Evolutionary conservation across 768 basidiomycete species (phyloP), one percentile per base, ranked within the genome.

Genomic region (Kwoniella botswanensis): DNA sequence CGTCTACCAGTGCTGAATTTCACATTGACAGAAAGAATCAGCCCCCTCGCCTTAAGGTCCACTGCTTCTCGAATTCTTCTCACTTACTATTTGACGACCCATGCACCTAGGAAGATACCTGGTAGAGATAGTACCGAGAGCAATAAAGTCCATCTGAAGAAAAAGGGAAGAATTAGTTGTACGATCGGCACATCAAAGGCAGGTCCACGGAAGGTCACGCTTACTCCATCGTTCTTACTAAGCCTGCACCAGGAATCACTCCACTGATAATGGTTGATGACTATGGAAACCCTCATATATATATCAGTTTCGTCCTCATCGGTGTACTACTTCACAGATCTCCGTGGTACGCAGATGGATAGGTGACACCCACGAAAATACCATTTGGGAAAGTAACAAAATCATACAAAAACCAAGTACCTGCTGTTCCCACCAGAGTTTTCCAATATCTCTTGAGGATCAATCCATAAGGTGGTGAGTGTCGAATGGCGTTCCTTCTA

Each of bases 361-460:
- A 50, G 46, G 46, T 50, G 46, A 17, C n/a, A 68, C 67, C 54
- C 59, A 68, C 67, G 22, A 68, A 68, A 35, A 68, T 68, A 53
- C 65, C 89, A 73, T 91, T 91, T 0, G 90, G 91, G 80, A 90
- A 91, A 4, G 89, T 89, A 41, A 92, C 88, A 68, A 90, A 90
- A 82, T 91, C 90, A 74, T 91, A 91, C 46, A 72, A 29, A 65
- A 75, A 61, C 91, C 91, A 92, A 55, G 90, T 89, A 17, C 90
- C 90, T 68, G 88, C 89, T 5, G 90, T 92, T 11, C 91, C 91
- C 63, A 91, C 88, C 21, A 93, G 82, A 6, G 88, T 61, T 71
- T 83, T 87, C 91, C 91, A 92, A 80, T 92, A 92, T 22, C 87
- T 84, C 77, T 86, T 88, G 63, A 90, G 1, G 12, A 88, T 87